phyloP scores from a whole-genome alignment of 2,329 filamentous ascomycete genomes.

The Ceratocystis colombiana region DNA sequence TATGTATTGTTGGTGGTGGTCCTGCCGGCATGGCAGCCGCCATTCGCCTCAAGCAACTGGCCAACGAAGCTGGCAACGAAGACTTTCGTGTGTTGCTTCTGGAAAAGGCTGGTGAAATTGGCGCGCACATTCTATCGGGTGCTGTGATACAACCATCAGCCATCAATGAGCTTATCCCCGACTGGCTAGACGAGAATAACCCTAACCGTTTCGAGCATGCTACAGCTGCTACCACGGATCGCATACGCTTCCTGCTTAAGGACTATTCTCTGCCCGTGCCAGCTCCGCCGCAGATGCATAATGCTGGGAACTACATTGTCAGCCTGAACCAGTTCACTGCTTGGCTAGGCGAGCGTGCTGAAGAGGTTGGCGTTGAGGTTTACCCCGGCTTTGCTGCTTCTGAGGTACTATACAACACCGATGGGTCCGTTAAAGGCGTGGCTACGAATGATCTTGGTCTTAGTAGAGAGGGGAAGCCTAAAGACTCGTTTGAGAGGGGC shows the following conservation, averaged over 20 bases:
- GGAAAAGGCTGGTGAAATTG: slow-evolving; percentile 91
- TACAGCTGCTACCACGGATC: slow-evolving; percentile 72
- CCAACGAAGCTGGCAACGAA: slow-evolving; percentile 88
- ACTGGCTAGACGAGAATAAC: slow-evolving; percentile 87
- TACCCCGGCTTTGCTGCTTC: slow-evolving; percentile 94
- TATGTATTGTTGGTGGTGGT: slow-evolving; percentile 94
- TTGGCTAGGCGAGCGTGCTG: slow-evolving; percentile 93
- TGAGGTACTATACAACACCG: slow-evolving; percentile 75
- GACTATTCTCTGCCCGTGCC: slow-evolving; percentile 68
- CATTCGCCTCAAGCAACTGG: slow-evolving; percentile 89
- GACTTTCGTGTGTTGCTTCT: slow-evolving; percentile 87
- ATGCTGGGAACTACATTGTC: slow-evolving; percentile 95
- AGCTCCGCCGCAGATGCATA: slow-evolving; percentile 92
- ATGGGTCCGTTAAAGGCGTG: slow-evolving; percentile 85
- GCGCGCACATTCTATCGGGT: slow-evolving; percentile 89
- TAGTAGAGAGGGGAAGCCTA: slow-evolving; percentile 68
- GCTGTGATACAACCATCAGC: slow-evolving; percentile 88
- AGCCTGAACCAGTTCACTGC: slow-evolving; percentile 90
- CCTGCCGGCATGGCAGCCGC: slow-evolving; percentile 86
- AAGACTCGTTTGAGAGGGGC: slow-evolving; percentile 84
- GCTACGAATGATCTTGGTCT: slow-evolving; percentile 93
- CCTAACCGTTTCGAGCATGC: slow-evolving; percentile 76
- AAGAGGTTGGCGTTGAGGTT: slow-evolving; percentile 89
- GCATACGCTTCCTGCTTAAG: slow-evolving; percentile 91
- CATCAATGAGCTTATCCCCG: slow-evolving; percentile 79